Evolutionary conservation across 1,284 basidiomycete genomes (phyloP), one percentile per base, ranked within the genome.

Genomic region (Peniophora sp.): DNA sequence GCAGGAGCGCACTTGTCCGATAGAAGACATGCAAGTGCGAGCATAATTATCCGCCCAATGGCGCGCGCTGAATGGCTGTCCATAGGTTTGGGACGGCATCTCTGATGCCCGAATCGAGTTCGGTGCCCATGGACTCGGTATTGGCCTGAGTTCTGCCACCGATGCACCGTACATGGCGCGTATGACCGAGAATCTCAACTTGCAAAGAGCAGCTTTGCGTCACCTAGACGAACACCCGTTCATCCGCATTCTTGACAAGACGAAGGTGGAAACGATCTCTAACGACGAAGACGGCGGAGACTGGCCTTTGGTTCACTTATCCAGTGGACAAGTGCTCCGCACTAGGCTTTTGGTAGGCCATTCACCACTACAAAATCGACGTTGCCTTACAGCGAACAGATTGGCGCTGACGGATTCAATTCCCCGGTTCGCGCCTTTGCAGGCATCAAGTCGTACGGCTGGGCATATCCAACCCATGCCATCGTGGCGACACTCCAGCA

Each of bases 371-470:
- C 8, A 39, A 27, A 25, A 56, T 39, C 47, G 47, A 47, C 35
- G 59, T 22, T 36, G 52, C 39, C 53, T 58, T 12, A 32, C 27
- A 20, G 8, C 43, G 60, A 54, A 50, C 59, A 95, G 85, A 81
- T 99, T 39, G 96, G 97, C 20, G 97, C 97, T 6, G 97, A 99
- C 62, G 97, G 97, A 0, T 85, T 85, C 62, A 95, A 94, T 64
- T 97, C 94, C 1, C 96, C 96, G 8, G 97, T 98, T 16, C 83
- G 94, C 47, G 68, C 81, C 39, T 98, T 89, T 63, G 88, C 95
- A 0, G 75, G 85, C 12, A 97, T 98, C 53, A 74, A 86, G 39
- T 89, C 92, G 0, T 95, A 85, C 60, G 96, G 96, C 2, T 97
- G 95, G 87, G 77, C 85, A 1, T 99, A 99, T 68, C 78, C 90